Conservation (phyloP, 805 yeast genomes). For the Wickerhamiella vanderwaltii region DNA sequence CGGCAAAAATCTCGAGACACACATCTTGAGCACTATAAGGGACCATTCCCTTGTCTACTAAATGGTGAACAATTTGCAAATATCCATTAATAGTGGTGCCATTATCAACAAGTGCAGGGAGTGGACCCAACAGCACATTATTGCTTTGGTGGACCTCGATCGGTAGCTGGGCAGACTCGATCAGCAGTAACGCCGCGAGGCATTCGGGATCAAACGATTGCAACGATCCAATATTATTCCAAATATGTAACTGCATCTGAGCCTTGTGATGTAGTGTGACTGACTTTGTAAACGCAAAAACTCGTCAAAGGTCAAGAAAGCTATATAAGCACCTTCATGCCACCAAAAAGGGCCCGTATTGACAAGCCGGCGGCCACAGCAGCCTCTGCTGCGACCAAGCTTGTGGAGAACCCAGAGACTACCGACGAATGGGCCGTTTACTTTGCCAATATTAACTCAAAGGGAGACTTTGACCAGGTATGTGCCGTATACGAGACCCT, state of each 20-base stretch:
- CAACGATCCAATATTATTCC: conserved; percentile 22
- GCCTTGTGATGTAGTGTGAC: too few relatives aligned
- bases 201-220: conserved; percentile 26
- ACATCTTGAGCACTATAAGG: conserved; percentile 9
- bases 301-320: too few relatives aligned
- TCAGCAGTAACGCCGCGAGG: conserved; percentile 24
- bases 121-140: conserved; percentile 18
- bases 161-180: conserved; percentile 12
- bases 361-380: too few relatives aligned
- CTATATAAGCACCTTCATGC: too few relatives aligned
- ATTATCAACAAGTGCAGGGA: conserved; percentile 19
- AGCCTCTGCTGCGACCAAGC: not conserved
- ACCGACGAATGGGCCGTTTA: not conserved
- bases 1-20: conserved; percentile 17
- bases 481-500: conserved; percentile 41
- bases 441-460: conserved; percentile 28
- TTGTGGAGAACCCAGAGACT: not conserved
- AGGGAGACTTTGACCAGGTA: conserved; percentile 50
- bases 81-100: conserved; percentile 16
- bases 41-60: conserved; percentile 13
- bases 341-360: too few relatives aligned
- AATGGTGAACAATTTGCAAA: conserved; percentile 20
- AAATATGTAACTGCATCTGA: conserved; percentile 25
- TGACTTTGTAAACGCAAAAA: not conserved
- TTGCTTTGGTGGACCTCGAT: conserved; percentile 18